Base-by-base conservation (phyloP, 257 asterid species). In the Nicotiana knightiana region DNA sequence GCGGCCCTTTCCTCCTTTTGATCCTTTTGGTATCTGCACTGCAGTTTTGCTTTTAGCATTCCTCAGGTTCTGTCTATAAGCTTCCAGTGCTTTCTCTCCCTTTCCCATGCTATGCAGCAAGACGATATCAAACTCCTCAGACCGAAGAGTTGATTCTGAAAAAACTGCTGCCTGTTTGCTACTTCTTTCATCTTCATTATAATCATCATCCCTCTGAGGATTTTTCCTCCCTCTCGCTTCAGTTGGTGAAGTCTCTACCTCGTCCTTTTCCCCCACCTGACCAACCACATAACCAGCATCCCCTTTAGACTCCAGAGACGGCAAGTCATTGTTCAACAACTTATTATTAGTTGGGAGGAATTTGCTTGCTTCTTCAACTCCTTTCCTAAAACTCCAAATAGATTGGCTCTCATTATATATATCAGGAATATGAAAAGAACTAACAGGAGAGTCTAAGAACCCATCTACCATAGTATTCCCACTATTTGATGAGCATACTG, bases 301-400 rank as follows among this genome's bases (percentile, higher is more conserved):
- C 79, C 75, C 83, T 79, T 58, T 77, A 5, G 17, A 43, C 70
- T 83, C 85, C 64, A 9, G 83, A 67, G 71, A 51, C 43, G 71
- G 53, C 6, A 67, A 81, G 77, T 80, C 76, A 8, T 82, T 83
- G 4, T 54, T 82, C 80, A 81, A 83, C 86, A 85, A 76, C 30
- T 82, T 86, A 65, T 67, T 83, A 43, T 80, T 86, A 67, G 75
- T 82, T 16, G 91, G 91, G 77, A 90, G 91, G 63, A 90, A 88
- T 48, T 88, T 88, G 58, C 81, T 88, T 43, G 92, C 96, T 83
- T 90, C 93, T 83, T 87, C 92, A 21, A 89, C 87, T 67, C 93
- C 97, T 81, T 87, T 91, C 57, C 35, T 81, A 68, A 90, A 93
- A 82, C 88, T 86, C 88, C 86, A 88, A 5, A 85, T 83, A 28